Evolutionary conservation across 495 filamentous ascomycete genomes (phyloP).

Genomic region (Podospora sp.): DNA sequence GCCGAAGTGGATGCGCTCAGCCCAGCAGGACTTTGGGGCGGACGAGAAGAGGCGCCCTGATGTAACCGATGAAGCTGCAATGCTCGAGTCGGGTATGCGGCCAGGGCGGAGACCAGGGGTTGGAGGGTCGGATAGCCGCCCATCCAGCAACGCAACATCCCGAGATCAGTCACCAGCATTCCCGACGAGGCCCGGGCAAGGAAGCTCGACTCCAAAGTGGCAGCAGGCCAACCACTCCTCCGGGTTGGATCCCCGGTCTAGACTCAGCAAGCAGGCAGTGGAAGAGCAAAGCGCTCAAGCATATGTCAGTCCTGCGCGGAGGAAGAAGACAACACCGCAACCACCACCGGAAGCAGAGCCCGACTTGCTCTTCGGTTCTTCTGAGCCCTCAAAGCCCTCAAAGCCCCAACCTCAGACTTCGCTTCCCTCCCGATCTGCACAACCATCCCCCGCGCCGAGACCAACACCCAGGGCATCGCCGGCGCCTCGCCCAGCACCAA

Average conservation of each 20-base stretch:
- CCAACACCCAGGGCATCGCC: slow-evolving; percentile 49
- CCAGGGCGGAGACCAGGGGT: slow-evolving; percentile 43
- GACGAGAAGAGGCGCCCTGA: slow-evolving; percentile 29
- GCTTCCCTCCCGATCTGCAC: slow-evolving; percentile 31
- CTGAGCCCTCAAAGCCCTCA: slow-evolving; percentile 27
- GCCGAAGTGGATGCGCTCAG: slow-evolving; percentile 92
- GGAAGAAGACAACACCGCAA: slow-evolving; percentile 64
- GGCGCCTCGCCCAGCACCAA: slow-evolving; percentile 34
- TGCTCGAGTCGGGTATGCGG: slow-evolving; percentile 72
- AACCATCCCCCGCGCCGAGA: slow-evolving; percentile 35
- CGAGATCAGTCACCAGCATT: slow-evolving; percentile 52
- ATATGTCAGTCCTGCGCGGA: slow-evolving; percentile 86
- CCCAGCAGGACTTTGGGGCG: slow-evolving; percentile 41
- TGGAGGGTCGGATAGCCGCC: slow-evolving; percentile 30
- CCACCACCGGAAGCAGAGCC: slow-evolving; percentile 46
- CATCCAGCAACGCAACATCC: slow-evolving; percentile 30
- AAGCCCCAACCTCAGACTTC: slow-evolving; percentile 22
- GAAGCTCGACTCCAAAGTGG: slow-evolving; percentile 43
- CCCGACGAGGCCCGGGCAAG: slow-evolving; percentile 31
- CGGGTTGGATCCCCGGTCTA: slow-evolving; percentile 56
- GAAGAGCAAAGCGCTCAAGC: slow-evolving; percentile 84
- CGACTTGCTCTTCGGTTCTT: slow-evolving; percentile 60
- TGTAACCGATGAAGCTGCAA: slow-evolving; percentile 86
- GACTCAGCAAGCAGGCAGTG: slow-evolving; percentile 67
- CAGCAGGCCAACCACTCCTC: slow-evolving; percentile 49